These are phyloP conservation scores for Noccaea bulbosa DNA, from an alignment of 345 rosid genomes.

Conservation along the genomic window DNA sequence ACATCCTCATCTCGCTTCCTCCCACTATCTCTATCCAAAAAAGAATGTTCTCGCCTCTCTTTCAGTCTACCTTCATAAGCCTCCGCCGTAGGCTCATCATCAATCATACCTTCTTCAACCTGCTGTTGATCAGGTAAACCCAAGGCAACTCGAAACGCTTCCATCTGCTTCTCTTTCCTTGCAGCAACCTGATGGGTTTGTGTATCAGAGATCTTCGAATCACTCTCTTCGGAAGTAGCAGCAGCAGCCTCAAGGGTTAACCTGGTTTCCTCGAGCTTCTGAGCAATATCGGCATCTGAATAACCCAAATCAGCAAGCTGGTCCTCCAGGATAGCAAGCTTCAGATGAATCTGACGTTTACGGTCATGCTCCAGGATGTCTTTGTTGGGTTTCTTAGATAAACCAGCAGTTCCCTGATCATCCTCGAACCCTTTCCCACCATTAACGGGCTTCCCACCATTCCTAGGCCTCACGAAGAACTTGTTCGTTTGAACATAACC, in stretches of 20 bases:
- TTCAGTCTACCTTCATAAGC: slow-evolving; percentile 35
- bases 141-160: slow-evolving; percentile 79
- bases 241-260: slow-evolving; percentile 67
- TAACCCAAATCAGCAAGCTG: slow-evolving; percentile 80
- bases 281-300: slow-evolving; percentile 77
- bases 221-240: slow-evolving; percentile 47
- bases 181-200: slow-evolving; percentile 94
- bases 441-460: slow-evolving; percentile 64
- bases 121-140: slow-evolving; percentile 55
- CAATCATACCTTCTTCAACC: slow-evolving; percentile 48
- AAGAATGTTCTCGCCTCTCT: slow-evolving; percentile 72
- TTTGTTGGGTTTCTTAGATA: slow-evolving; percentile 76
- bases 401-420: slow-evolving; percentile 85
- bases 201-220: slow-evolving; percentile 69
- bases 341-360: slow-evolving; percentile 90
- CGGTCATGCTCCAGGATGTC: slow-evolving; percentile 93
- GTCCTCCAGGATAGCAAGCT: slow-evolving; percentile 79
- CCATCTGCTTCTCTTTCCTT: slow-evolving; percentile 95
- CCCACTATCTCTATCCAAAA: slow-evolving; percentile 64
- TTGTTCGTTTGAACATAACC: slow-evolving; percentile 89
- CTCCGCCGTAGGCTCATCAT: slow-evolving; percentile 44
- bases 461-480: slow-evolving; percentile 75
- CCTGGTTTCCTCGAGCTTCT: slow-evolving; percentile 82
- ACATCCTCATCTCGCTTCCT: slow-evolving; percentile 55
- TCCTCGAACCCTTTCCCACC: slow-evolving; percentile 66